Percentiles rank a stretch among this genome's conserved stretches.
phyloP scores from a whole-genome alignment of 495 filamentous ascomycete genomes.

The Penicillium longicatenatum region DNA sequence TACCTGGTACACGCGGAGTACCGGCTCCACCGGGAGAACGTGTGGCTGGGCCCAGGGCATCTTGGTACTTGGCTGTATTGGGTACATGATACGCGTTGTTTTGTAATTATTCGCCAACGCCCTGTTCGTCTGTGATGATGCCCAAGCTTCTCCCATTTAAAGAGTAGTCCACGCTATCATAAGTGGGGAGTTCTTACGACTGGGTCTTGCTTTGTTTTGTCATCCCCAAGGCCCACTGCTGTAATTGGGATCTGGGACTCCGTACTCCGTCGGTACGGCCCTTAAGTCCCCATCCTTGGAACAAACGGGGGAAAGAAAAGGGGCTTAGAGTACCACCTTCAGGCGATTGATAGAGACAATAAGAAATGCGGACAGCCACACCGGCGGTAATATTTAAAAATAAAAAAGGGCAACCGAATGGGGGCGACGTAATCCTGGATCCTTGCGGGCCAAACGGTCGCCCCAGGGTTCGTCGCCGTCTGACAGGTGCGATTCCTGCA shows the following conservation, averaged over 20 bases:
- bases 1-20: conserved; percentile 15
- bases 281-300: conserved; percentile 8
- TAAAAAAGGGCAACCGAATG: not conserved
- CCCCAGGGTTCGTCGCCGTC: conserved; percentile 33
- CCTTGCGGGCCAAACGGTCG: conserved; percentile 31
- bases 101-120: conserved; percentile 9
- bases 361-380: not conserved
- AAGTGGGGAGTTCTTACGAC: not conserved
- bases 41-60: not conserved
- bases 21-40: conserved; percentile 6
- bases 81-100: conserved; percentile 14
- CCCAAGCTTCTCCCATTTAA: conserved; percentile 25
- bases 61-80: conserved; percentile 8
- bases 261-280: conserved; percentile 25
- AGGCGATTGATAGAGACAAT: not conserved
- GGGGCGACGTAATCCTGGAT: conserved; percentile 13
- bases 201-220: not conserved
- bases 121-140: conserved; percentile 21
- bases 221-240: conserved; percentile 9
- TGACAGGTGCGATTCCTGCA: conserved; percentile 27
- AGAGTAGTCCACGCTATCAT: conserved; percentile 2
- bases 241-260: conserved; percentile 12
- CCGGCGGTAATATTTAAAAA: not conserved
- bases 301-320: not conserved
- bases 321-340: not conserved